These are phyloP conservation scores for Aspergillus kassunensis DNA, from an alignment of 495 filamentous ascomycete species.

Conservation along the genomic window DNA sequence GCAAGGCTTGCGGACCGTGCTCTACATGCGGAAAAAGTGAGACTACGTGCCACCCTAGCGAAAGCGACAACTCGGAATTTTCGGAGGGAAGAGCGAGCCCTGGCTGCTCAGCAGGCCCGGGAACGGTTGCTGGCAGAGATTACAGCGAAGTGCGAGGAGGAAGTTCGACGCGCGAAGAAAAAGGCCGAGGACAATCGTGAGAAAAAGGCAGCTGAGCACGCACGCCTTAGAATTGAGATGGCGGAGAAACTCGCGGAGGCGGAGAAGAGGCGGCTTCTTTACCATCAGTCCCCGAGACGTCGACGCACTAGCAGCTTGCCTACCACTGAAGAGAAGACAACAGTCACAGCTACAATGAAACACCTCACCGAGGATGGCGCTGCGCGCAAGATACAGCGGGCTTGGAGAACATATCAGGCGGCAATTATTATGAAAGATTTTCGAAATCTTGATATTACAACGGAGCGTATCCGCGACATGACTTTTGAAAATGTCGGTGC, in stretches of 20 bases:
- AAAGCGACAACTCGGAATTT: conserved; percentile 68
- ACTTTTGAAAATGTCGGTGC: conserved; percentile 78
- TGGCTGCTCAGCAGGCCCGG: conserved; percentile 86
- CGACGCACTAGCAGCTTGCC: conserved; percentile 62
- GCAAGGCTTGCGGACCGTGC: conserved; percentile 90
- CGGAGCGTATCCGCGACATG: conserved; percentile 67
- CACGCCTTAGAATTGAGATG: conserved; percentile 71
- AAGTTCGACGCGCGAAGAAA: conserved; percentile 90
- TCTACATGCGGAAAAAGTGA: conserved; percentile 95
- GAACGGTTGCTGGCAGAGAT: conserved; percentile 92
- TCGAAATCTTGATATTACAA: conserved; percentile 62
- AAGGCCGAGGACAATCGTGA: conserved; percentile 90
- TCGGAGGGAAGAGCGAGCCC: conserved; percentile 70
- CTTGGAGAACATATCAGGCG: conserved; percentile 64
- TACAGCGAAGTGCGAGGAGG: conserved; percentile 87
- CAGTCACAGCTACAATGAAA: conserved; percentile 32
- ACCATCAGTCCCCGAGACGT: conserved; percentile 56
- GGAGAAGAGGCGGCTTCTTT: conserved; percentile 60
- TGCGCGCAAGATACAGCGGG: conserved; percentile 67
- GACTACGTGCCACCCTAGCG: conserved; percentile 77
- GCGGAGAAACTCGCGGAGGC: conserved; percentile 86
- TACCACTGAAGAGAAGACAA: conserved; percentile 54
- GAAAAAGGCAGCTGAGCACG: conserved; percentile 80
- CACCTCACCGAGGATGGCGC: conserved; percentile 62
- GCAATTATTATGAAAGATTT: conserved; percentile 64